These are phyloP conservation scores for Yamadazyma laniorum DNA, from an alignment of 805 yeast species.

Conservation along the genomic window DNA sequence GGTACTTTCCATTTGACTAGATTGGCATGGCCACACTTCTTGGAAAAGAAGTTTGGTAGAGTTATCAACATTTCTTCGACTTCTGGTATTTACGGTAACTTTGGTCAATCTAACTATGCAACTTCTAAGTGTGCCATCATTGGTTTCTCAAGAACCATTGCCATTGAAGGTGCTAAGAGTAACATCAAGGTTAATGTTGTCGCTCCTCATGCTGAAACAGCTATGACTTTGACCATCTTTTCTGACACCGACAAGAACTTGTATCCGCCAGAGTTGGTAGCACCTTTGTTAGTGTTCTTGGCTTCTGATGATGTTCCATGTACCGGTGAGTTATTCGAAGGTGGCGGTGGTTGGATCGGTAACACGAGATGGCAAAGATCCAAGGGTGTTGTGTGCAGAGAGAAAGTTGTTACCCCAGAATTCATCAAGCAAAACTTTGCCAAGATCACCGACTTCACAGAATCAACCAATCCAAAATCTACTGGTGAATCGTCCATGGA, in stretches of 20 bases:
- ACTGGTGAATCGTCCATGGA: conserved; percentile 80
- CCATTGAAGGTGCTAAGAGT: conserved; percentile 82
- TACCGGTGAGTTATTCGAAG: conserved; percentile 83
- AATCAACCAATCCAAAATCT: conserved; percentile 54
- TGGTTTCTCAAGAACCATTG: conserved; percentile 81
- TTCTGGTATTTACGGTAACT: conserved; percentile 95
- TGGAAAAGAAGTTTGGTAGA: conserved; percentile 74
- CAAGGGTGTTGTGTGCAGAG: conserved; percentile 71
- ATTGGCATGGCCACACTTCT: conserved; percentile 90
- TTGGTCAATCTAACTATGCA: conserved; percentile 95
- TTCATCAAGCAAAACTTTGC: conserved; percentile 65
- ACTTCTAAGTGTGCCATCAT: conserved; percentile 89
- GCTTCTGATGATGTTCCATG: conserved; percentile 70
- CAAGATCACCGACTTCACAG: conserved; percentile 62
- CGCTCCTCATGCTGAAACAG: conserved; percentile 98
- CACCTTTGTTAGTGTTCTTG: conserved; percentile 81
- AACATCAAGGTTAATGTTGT: conserved; percentile 76
- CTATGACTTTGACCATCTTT: conserved; percentile 90
- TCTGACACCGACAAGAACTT: conserved; percentile 75
- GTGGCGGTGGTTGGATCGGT: conserved; percentile 97
- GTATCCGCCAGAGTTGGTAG: conserved; percentile 84
- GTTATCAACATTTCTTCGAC: conserved; percentile 91
- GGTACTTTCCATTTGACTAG: conserved; percentile 82
- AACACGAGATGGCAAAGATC: conserved; percentile 94
- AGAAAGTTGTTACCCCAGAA: conserved; percentile 59